phyloP scores from a whole-genome alignment of 2,329 filamentous ascomycete species.

The Macroventuria anomochaeta region DNA sequence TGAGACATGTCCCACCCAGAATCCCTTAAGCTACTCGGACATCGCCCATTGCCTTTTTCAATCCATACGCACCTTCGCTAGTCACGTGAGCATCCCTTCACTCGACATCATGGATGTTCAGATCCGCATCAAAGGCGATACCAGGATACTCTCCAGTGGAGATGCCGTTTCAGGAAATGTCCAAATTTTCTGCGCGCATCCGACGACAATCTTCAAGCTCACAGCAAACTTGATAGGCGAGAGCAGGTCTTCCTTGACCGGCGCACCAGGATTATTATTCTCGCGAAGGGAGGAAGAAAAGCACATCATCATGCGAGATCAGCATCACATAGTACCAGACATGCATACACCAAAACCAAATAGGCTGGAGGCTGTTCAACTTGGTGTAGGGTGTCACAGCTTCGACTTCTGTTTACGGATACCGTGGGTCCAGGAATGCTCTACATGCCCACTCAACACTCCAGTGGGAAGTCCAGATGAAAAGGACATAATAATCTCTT shows the following conservation, averaged over 20 bases:
- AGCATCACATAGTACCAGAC: constrained; percentile 7
- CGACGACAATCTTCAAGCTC: constrained; percentile 18
- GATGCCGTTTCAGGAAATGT: constrained; percentile 11
- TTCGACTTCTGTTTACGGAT: constrained; percentile 17
- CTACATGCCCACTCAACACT: constrained; percentile 17
- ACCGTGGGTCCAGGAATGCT: constrained; percentile 16
- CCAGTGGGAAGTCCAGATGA: constrained; percentile 1
- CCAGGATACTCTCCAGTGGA: constrained; percentile 13
- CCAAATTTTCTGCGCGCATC: constrained; percentile 14
- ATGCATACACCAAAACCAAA: background rate
- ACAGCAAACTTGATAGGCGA: constrained; percentile 14
- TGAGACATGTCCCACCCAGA: no score
- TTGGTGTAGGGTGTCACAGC: constrained; percentile 19
- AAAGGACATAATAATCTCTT: background rate
- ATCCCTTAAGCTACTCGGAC: no score
- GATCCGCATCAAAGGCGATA: constrained; percentile 9
- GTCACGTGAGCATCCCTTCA: background rate
- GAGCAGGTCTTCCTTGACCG: constrained; percentile 9
- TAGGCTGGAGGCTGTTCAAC: background rate
- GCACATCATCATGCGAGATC: constrained; percentile 12
- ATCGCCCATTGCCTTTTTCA: background rate
- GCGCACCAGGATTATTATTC: constrained; percentile 13
- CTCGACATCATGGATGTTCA: constrained; percentile 14
- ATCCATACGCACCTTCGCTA: background rate
- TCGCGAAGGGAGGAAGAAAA: constrained; percentile 13